Evolutionary conservation across 176 grass and related monocot genomes (phyloP), one percentile per base, ranked within the genome.

Genomic region (Zea luxurians): DNA sequence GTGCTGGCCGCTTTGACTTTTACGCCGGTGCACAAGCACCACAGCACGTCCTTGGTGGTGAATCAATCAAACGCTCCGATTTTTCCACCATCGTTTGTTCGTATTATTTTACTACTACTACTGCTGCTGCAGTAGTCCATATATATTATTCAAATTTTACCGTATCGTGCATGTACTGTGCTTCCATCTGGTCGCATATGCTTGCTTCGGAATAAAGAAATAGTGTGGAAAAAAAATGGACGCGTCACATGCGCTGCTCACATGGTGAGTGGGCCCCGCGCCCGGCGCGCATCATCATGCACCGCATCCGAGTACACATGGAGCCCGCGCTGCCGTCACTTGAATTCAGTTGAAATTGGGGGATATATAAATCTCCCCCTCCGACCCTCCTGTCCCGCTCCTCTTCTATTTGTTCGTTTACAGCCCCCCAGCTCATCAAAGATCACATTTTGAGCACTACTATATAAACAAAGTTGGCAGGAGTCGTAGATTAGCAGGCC

Each of bases 131-230:
- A 53, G 49, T 17, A 17, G 50, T 27, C 27, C 7, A 17, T 1
- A 2, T 4, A 3, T 49, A 12, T 72, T 61, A 61, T 60, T 60
- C 27, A 21, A 10, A 61, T 11, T 34, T 61, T 35, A 61, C 59
- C 59, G 59, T 61, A 21, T 61, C 20, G 58, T 45, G 7, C 0
- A n/a, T 20, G 48, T 78, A 54, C 63, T 15, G n/a, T 35, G 20
- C 10, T 12, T 71, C 80, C 75, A 88, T 46, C 63, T 66, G 66
- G 42, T 64, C 64, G 36, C 74, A 54, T 41, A 50, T 55, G 18
- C 34, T 84, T 84, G 82, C 86, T 88, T 88, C 76, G 2, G 55
- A 80, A 88, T 80, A 88, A 84, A 87, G 73, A 78, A 66, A 82
- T 7, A 2, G 17, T 2, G 40, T 64, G 17, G 38, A 75, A 68